phyloP scores from a whole-genome alignment of 2,329 filamentous ascomycete species.

The Dendryphion nanum region DNA sequence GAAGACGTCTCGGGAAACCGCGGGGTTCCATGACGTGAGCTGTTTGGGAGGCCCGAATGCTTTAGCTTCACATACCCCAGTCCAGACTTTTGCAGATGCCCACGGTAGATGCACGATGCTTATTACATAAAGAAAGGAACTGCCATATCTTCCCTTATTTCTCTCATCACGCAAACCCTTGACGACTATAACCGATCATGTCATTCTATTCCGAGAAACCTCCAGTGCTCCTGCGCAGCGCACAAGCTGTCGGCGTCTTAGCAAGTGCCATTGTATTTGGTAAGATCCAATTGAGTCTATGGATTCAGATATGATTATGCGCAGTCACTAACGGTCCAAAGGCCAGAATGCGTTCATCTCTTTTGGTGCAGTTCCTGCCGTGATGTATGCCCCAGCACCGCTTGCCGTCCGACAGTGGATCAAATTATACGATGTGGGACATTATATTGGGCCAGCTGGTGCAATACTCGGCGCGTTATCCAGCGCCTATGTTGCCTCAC shows the following conservation, averaged over 20 bases:
- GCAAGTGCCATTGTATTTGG: conserved; percentile 48
- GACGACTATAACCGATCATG: no score
- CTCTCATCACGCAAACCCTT: no score
- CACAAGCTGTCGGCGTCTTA: conserved; percentile 54
- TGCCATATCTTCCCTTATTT: no score
- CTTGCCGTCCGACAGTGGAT: conserved; percentile 58
- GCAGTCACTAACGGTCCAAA: conserved; percentile 4
- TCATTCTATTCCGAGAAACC: no score
- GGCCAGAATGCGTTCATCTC: conserved; percentile 41
- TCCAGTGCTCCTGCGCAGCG: conserved; percentile 40
- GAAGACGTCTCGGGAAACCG: no score
- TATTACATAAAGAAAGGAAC: no score
- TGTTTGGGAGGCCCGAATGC: no score
- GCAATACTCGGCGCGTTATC: conserved; percentile 42
- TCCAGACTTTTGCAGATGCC: no score
- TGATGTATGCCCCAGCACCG: conserved; percentile 56
- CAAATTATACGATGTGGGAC: conserved; percentile 43
- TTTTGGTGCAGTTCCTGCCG: conserved; percentile 48
- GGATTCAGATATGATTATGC: background rate
- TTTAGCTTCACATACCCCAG: no score
- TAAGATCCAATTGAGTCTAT: conserved; percentile 18
- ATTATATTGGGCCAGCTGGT: conserved; percentile 39
- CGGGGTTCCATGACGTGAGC: no score
- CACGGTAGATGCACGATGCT: no score
- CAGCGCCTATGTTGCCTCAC: conserved; percentile 50